Evolutionary conservation across 352 stramenopile genomes (phyloP).

Genomic region (Phytophthora melonis): DNA sequence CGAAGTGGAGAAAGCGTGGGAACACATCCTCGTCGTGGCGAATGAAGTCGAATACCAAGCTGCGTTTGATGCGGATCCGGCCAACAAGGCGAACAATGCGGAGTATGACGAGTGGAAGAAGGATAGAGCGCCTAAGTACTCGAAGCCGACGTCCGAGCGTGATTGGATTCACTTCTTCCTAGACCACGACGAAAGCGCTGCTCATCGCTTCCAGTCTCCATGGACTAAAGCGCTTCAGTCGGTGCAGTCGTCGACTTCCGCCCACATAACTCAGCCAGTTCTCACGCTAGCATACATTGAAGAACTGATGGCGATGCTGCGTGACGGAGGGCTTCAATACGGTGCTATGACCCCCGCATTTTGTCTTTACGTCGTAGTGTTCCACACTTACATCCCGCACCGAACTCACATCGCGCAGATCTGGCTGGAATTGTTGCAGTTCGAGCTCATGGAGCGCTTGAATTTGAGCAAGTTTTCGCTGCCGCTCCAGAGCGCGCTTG

Average conservation of each 20-base stretch:
- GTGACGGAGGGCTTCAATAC: conserved; percentile 35
- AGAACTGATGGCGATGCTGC: conserved; percentile 51
- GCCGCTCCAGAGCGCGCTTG: conserved; percentile 63
- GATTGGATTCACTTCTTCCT: conserved; percentile 69
- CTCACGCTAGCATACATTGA: conserved; percentile 61
- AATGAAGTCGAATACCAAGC: conserved; percentile 58
- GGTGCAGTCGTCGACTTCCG: conserved; percentile 8
- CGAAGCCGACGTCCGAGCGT: conserved; percentile 24
- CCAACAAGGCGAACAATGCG: conserved; percentile 20
- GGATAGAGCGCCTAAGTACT: conserved; percentile 38
- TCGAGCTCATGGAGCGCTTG: conserved; percentile 55
- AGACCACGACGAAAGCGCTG: conserved; percentile 43
- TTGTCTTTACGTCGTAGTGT: conserved; percentile 65
- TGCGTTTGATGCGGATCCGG: conserved; percentile 37
- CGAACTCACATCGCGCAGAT: conserved; percentile 48
- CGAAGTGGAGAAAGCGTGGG: conserved; percentile 62
- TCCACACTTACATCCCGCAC: conserved; percentile 46
- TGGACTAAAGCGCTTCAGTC: conserved; percentile 52
- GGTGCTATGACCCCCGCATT: conserved; percentile 52
- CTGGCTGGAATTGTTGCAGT: conserved; percentile 67
- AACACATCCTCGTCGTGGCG: conserved; percentile 49
- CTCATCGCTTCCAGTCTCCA: conserved; percentile 60
- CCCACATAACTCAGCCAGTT: conserved; percentile 58
- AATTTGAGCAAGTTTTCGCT: conserved; percentile 52
- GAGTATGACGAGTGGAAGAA: conserved; percentile 75